Evolutionary conservation across 192 early-diverging fungal species (phyloP), one percentile per base, ranked within the genome.

Genomic region (Gryganskiella cystojenkinii): DNA sequence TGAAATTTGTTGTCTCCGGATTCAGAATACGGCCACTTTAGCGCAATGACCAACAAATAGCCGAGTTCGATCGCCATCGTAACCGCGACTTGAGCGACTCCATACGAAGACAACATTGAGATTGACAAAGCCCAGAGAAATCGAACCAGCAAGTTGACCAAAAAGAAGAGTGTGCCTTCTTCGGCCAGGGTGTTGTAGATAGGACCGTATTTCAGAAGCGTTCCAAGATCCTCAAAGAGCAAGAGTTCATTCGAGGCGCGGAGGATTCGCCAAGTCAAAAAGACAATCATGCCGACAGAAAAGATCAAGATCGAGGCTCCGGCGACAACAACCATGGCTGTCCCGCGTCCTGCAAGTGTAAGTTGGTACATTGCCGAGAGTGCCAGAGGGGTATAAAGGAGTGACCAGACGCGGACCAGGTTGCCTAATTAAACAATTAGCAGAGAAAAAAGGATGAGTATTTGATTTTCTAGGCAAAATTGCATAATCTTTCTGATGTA

Each of bases 111-210:
- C 34, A 83, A 60, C 59, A 83, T 69, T 4, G 81, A 79, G 17
- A 82, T 52, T 46, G 81, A 69, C 0, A 72, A 58, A 13, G 72
- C 81, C 55, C 79, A 64, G 17, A 86, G 51, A 10, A 82, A 70
- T 47, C 80, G 79, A 34, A 67, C 61, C 13, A 82, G 43, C 4
- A 80, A 56, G 1, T 49, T 69, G 17, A 80, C 58, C 2, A 82
- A 62, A 40, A 85, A 82, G 55, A 85, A 82, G 11, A 64, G 46
- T 1, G 65, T 78, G 3, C 67, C 75, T 43, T 79, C 81, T 17
- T 85, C 79, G 14, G 72, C 68, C 35, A 82, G 67, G n/a, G 74
- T 80, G 64, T 82, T 86, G 60, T 86, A 86, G 9, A 86, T 43
- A 13, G 82, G 60, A 10, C 85, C 85, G 27, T 80, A 84, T 11